These are phyloP conservation scores for Aspergillus quadrilineatus DNA, from an alignment of 2,329 filamentous ascomycete species.

Conservation along the genomic window DNA sequence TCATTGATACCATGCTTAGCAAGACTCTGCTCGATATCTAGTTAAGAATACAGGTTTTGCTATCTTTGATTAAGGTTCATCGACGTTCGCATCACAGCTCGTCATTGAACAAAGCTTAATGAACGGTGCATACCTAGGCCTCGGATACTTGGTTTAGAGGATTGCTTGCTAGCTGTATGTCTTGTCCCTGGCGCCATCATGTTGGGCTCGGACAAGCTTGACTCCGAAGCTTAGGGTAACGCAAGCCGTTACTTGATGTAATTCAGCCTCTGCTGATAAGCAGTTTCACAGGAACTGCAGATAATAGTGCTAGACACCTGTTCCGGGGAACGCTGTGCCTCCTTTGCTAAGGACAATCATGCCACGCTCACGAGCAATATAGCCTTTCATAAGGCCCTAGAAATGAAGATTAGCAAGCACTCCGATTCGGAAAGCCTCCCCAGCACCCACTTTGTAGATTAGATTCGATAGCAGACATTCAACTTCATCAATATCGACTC, in stretches of 20 bases:
- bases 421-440: background rate
- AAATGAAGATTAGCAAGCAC: conserved; percentile 15
- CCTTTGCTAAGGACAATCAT: conserved; percentile 92
- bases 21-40: background rate
- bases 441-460: conserved; percentile 80
- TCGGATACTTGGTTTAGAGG: background rate
- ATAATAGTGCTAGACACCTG: conserved; percentile 57
- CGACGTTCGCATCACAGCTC: background rate
- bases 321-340: conserved; percentile 83
- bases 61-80: background rate
- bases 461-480: conserved; percentile 94
- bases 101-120: background rate
- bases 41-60: background rate
- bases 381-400: conserved; percentile 94
- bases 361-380: conserved; percentile 86
- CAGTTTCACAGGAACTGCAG: background rate
- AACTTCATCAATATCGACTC: conserved; percentile 84
- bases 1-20: background rate
- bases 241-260: background rate
- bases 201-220: background rate
- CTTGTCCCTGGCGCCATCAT: no score
- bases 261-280: background rate
- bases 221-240: background rate
- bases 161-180: background rate
- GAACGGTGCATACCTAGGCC: background rate